Conservation (phyloP, 768 basidiomycete species). For the Calocera viscosa region DNA sequence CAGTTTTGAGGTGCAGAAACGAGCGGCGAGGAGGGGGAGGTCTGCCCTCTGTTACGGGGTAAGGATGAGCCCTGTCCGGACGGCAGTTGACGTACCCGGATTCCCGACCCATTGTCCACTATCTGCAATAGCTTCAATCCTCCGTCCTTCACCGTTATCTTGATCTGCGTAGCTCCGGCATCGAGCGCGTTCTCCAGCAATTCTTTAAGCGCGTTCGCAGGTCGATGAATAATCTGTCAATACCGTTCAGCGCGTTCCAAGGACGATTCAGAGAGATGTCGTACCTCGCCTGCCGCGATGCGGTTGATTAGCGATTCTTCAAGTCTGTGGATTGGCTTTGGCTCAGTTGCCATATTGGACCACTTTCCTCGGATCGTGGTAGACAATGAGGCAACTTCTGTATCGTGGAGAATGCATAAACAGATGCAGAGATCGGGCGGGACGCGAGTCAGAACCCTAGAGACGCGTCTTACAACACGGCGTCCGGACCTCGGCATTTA, state of each 20-base stretch:
- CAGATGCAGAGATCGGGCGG: no score
- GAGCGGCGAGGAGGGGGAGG: slow-evolving; percentile 78
- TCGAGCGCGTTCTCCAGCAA: slow-evolving; percentile 92
- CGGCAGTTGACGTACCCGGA: slow-evolving; percentile 46
- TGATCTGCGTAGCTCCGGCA: slow-evolving; percentile 76
- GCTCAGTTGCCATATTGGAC: slow-evolving; percentile 8
- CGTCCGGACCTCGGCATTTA: no score
- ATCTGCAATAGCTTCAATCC: slow-evolving; percentile 91
- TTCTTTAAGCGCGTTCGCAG: slow-evolving; percentile 91
- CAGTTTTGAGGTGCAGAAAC: slow-evolving; percentile 93
- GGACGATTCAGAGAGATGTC: slow-evolving; percentile 10
- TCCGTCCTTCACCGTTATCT: slow-evolving; percentile 84
- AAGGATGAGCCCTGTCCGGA: neutral
- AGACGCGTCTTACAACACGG: no score
- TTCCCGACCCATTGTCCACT: slow-evolving; percentile 92
- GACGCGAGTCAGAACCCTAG: no score
- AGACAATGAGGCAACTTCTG: no score
- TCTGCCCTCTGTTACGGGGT: slow-evolving; percentile 54
- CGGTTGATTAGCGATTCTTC: slow-evolving; percentile 78
- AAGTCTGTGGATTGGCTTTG: slow-evolving; percentile 50
- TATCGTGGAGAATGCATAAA: no score
- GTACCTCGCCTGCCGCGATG: slow-evolving; percentile 58
- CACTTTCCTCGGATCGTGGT: no score
- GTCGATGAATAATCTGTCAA: slow-evolving; percentile 70
- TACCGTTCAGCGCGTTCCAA: neutral